Conservation (phyloP, 805 yeast genomes). For the Clavispora carvajalis region DNA sequence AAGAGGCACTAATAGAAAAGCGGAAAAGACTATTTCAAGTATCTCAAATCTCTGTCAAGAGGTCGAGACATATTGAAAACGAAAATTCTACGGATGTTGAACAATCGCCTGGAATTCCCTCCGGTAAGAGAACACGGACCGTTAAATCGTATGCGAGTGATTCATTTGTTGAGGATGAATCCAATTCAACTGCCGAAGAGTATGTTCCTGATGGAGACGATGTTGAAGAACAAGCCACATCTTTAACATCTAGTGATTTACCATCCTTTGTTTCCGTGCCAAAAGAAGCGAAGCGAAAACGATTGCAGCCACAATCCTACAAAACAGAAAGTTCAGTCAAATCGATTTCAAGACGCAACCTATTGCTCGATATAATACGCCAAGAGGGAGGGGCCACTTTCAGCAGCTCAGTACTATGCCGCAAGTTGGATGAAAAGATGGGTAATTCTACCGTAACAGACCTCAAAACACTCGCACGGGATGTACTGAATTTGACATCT, state of each 20-base stretch:
- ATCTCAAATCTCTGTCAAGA: background rate
- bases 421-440: constrained; percentile 27
- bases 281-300: background rate
- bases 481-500: constrained; percentile 24
- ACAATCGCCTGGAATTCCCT: background rate
- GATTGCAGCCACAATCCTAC: background rate
- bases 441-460: constrained; percentile 29
- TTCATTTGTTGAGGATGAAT: background rate
- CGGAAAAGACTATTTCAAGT: constrained; percentile 8
- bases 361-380: constrained; percentile 24
- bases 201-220: background rate
- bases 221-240: background rate
- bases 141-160: background rate
- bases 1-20: constrained; percentile 18
- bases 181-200: background rate
- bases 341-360: constrained; percentile 25
- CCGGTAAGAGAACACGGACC: background rate
- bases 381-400: constrained; percentile 35
- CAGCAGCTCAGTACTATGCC: constrained; percentile 29
- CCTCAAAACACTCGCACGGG: constrained; percentile 35
- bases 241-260: constrained; percentile 7
- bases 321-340: constrained; percentile 20
- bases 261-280: constrained; percentile 7
- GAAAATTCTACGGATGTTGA: background rate
- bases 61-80: background rate